phyloP scores from a whole-genome alignment of 2,329 filamentous ascomycete genomes.

The Trichoderma sp. region DNA sequence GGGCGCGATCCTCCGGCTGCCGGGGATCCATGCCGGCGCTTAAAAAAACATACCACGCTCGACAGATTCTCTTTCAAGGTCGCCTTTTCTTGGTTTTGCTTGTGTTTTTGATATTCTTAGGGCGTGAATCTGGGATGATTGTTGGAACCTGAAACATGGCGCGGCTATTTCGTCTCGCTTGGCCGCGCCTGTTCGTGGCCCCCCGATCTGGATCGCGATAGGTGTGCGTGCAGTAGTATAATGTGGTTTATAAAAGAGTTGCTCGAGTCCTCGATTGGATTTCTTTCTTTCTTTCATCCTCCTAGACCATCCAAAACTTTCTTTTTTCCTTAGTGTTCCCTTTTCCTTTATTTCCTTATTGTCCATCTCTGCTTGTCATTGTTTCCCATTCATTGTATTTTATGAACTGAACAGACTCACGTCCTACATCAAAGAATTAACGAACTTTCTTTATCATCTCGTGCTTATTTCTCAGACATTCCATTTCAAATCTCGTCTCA shows the following conservation, averaged over 20 bases:
- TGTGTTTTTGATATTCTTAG: neutral
- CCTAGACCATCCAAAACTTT: neutral
- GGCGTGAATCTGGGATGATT: neutral
- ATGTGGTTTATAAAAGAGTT: neutral
- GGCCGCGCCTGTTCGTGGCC: neutral
- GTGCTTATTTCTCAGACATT: too few relatives aligned
- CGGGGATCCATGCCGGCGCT: slow-evolving; percentile 10
- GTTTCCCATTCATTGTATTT: neutral
- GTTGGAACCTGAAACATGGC: neutral
- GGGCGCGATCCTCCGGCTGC: slow-evolving; percentile 17
- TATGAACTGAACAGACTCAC: neutral
- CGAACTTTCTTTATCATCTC: too few relatives aligned
- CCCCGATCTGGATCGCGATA: neutral
- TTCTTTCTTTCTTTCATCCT: neutral
- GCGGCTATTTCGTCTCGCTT: neutral
- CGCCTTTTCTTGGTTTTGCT: neutral
- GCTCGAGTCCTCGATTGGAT: neutral
- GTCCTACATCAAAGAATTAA: neutral
- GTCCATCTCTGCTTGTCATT: slow-evolving; percentile 1
- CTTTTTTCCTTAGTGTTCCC: neutral
- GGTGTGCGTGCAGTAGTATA: too few relatives aligned
- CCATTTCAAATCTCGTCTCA: too few relatives aligned
- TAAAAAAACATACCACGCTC: neutral
- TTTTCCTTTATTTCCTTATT: neutral
- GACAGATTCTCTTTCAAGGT: neutral